Evolutionary conservation across 805 yeast genomes (phyloP), one percentile per base, ranked within the genome.

Genomic region (Tetrapisispora arboricola): DNA sequence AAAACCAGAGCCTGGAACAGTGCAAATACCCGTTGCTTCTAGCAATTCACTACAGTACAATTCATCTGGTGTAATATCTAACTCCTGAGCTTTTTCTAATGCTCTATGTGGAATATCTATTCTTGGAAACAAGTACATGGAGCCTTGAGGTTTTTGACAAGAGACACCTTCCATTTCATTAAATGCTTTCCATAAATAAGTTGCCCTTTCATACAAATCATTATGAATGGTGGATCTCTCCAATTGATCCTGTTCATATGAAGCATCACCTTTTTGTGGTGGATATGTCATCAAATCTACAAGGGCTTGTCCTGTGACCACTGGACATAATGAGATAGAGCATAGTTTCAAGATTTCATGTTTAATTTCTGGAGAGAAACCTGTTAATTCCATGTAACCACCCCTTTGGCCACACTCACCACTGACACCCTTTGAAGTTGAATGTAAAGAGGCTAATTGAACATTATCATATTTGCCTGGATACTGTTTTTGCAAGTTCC

Each of bases 351-450:
- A 70, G 40, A 92, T 71, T 41, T 84, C 73, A 24, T 76, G 83
- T 51, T 71, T 66, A 15, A 88, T 80, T 34, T 81, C 87, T 3
- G 68, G 70, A 12, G 72, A 67, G 64, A 92, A 84, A 1, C 96
- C 96, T 10, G 80, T 73, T 7, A 88, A 66, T 64, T 92, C 99
- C 92, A 92, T 84, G 69, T 88, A 92, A 6, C 99, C 99, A 54
- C 97, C 99, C 66, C 99, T 79, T 68, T 92, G 98, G 45, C 99
- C 99, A 72, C 99, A 92, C 66, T 92, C 99, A 47, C 98, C 99
- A 47, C 86, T 75, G 51, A 87, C 86, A 61, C 99, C 99, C 65
- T 92, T 92, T 11, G 97, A 90, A 32, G 95, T 86, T n/a, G 97
- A 87, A 63, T 92, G 97, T 51, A 92, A 68, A 1, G 97, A 88